Evolutionary conservation across 768 basidiomycete genomes (phyloP).

Genomic region (Lactarius deliciosus): DNA sequence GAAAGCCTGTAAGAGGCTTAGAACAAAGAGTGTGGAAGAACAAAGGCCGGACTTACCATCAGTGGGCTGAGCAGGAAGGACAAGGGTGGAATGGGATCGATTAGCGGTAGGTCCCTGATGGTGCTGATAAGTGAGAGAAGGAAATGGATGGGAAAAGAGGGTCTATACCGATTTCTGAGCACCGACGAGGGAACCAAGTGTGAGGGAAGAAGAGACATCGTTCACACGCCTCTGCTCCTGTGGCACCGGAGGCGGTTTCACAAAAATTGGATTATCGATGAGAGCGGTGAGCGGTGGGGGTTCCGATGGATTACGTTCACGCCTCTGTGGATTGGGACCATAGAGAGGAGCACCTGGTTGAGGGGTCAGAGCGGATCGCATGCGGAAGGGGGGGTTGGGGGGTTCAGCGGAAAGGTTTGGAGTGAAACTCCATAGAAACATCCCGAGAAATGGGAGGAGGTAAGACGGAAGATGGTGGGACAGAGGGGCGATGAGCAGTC

Average conservation of each 20-base stretch:
- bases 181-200: slow-evolving; percentile 33
- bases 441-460: slow-evolving; percentile 41
- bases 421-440: slow-evolving; percentile 45
- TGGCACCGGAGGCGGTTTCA: slow-evolving; percentile 51
- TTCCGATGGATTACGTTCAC: slow-evolving; percentile 57
- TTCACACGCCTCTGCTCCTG: slow-evolving; percentile 31
- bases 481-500: slow-evolving; percentile 30
- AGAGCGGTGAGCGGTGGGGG: slow-evolving; percentile 67
- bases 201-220: slow-evolving; percentile 24
- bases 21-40: slow-evolving; percentile 24
- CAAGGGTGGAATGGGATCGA: slow-evolving; percentile 24
- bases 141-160: neutral
- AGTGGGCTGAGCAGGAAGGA: slow-evolving; percentile 16
- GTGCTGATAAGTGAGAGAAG: slow-evolving; percentile 8
- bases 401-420: slow-evolving; percentile 33
- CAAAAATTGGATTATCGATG: slow-evolving; percentile 64
- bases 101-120: slow-evolving; percentile 15
- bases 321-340: slow-evolving; percentile 43
- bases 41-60: slow-evolving; percentile 20
- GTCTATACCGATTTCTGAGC: slow-evolving; percentile 28
- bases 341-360: slow-evolving; percentile 50
- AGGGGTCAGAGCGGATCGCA: slow-evolving; percentile 72
- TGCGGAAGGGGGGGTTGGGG: slow-evolving; percentile 53
- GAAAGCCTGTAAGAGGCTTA: slow-evolving; percentile 29
- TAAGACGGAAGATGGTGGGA: slow-evolving; percentile 30